These are phyloP conservation scores for Trichoderma harzianum DNA, from an alignment of 2,329 filamentous ascomycete species.

Conservation along the genomic window DNA sequence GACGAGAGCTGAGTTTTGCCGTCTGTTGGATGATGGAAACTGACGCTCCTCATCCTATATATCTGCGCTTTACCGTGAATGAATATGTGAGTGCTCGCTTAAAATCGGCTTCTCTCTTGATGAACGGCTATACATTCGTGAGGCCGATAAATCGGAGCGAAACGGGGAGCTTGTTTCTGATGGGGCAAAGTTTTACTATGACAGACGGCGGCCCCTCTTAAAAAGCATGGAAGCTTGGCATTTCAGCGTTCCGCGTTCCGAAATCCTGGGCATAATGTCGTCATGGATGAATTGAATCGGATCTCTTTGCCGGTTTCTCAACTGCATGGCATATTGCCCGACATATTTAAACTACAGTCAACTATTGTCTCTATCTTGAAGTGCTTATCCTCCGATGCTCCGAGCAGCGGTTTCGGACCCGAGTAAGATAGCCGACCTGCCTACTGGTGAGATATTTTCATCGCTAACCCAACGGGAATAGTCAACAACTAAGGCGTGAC, in stretches of 20 bases:
- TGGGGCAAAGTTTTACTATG: not conserved
- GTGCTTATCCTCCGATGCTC: not conserved
- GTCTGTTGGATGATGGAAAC: not conserved
- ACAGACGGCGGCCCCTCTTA: not conserved
- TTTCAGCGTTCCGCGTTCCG: not conserved
- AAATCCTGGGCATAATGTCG: not conserved
- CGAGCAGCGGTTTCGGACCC: not conserved
- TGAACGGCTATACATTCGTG: rapidly evolving
- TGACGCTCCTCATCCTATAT: not conserved
- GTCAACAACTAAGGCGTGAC: not conserved
- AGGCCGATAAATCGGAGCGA: not conserved
- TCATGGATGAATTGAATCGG: not conserved
- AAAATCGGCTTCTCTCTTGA: not conserved
- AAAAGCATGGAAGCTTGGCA: not conserved
- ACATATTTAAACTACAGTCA: not conserved
- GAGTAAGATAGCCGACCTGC: not conserved
- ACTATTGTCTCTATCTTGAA: not conserved
- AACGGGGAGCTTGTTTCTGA: not conserved
- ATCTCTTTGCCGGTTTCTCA: not conserved
- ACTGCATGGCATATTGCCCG: not conserved
- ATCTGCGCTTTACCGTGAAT: not conserved
- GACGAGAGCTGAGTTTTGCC: not conserved
- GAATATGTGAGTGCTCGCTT: not conserved
- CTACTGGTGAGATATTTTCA: not conserved
- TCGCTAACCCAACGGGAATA: not conserved